phyloP scores from a whole-genome alignment of 768 basidiomycete genomes.

The Phanerochaete carnosa region DNA sequence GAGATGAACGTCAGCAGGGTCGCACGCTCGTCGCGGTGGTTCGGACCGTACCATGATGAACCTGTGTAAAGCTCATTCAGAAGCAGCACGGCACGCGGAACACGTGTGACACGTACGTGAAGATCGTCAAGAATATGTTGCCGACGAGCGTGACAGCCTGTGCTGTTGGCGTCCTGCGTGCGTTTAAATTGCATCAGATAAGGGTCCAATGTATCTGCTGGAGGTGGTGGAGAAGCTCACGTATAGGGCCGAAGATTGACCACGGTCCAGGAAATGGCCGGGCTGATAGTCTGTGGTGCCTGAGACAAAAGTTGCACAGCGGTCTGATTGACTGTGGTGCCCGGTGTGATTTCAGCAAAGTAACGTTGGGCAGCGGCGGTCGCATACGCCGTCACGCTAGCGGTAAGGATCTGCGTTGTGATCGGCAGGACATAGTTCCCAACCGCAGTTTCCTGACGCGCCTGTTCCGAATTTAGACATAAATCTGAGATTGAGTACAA shows the following conservation, averaged over 20 bases:
- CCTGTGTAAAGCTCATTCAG: slow-evolving; percentile 16
- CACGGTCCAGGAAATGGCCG: slow-evolving; percentile 30
- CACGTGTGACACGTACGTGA: slow-evolving; percentile 23
- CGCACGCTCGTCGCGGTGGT: not conserved
- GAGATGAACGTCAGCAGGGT: not conserved
- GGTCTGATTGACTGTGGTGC: slow-evolving; percentile 32
- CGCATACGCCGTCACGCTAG: slow-evolving; percentile 20
- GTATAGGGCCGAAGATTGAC: slow-evolving; percentile 40
- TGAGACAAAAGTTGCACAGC: slow-evolving; percentile 34
- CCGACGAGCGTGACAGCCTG: slow-evolving; percentile 43
- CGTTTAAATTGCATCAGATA: slow-evolving; percentile 3
- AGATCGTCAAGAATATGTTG: slow-evolving; percentile 30
- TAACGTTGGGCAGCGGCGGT: slow-evolving; percentile 21
- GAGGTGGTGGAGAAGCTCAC: slow-evolving; percentile 6
- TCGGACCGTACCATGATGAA: slow-evolving; percentile 21
- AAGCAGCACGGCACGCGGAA: not conserved
- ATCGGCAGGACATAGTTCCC: slow-evolving; percentile 38
- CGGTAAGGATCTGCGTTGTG: slow-evolving; percentile 23
- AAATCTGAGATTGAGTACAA: not conserved
- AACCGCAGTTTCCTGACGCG: slow-evolving; percentile 38
- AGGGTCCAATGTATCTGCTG: not conserved
- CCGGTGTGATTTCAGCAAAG: slow-evolving; percentile 23
- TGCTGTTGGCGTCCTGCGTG: slow-evolving; percentile 29
- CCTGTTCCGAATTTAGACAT: slow-evolving; percentile 10
- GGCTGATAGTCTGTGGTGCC: slow-evolving; percentile 37